phyloP scores from a whole-genome alignment of 1,139 yeast genomes.

The Taiozyma onychis region DNA sequence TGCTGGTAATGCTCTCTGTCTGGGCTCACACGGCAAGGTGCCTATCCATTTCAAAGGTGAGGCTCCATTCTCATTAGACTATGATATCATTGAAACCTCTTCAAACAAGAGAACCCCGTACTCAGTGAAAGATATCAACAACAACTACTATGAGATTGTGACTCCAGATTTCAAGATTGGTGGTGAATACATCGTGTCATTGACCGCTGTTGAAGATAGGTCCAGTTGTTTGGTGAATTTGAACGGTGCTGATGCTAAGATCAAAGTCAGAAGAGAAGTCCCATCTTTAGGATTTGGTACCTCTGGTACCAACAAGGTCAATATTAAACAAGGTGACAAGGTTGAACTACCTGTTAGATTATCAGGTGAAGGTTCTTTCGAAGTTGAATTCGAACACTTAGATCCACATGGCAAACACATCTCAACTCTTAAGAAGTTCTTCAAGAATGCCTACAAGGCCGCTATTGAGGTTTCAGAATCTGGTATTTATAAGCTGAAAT shows the following conservation, averaged over 20 bases:
- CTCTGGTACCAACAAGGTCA: conserved; percentile 26
- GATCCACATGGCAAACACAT: conserved; percentile 27
- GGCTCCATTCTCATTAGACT: conserved; percentile 67
- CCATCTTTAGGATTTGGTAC: conserved; percentile 51
- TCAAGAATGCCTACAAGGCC: conserved; percentile 35
- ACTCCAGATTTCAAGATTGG: conserved; percentile 57
- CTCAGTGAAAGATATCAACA: conserved; percentile 38
- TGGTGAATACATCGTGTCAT: conserved; percentile 59
- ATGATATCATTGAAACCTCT: conserved; percentile 55
- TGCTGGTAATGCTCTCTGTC: conserved; percentile 33
- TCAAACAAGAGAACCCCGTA: conserved; percentile 39
- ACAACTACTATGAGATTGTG: conserved; percentile 35
- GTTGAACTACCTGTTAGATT: conserved; percentile 55
- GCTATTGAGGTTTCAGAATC: conserved; percentile 41
- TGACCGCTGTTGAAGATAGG: conserved; percentile 64
- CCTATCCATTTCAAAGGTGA: conserved; percentile 67
- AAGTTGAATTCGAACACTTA: conserved; percentile 35
- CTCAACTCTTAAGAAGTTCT: conserved; percentile 23
- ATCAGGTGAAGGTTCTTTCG: conserved; percentile 45
- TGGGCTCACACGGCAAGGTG: conserved; percentile 41
- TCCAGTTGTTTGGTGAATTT: conserved; percentile 72
- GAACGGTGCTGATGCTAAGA: conserved; percentile 48
- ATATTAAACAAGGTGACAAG: conserved; percentile 56
- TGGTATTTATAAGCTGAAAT: conserved; percentile 58
- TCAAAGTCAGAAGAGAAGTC: conserved; percentile 61